phyloP scores from a whole-genome alignment of 1,139 yeast genomes.

The Blastobotrys persicus region DNA sequence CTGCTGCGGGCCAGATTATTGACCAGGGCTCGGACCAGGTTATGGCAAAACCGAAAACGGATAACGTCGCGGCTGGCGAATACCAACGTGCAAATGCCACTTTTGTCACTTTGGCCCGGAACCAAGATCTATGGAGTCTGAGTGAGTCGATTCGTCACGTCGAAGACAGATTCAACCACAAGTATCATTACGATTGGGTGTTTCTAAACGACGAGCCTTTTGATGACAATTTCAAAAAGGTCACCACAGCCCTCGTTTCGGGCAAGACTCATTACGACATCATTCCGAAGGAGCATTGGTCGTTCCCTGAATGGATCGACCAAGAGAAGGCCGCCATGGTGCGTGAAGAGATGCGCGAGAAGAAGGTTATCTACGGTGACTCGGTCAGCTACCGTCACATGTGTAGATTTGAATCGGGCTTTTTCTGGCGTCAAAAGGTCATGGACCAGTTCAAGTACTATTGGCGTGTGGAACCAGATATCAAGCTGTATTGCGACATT shows the following conservation, averaged over 20 bases:
- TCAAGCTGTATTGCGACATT: conserved; percentile 75
- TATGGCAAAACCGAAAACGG: too few species aligned
- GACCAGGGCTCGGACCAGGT: conserved; percentile 7
- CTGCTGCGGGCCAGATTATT: neutral
- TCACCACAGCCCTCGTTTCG: conserved; percentile 48
- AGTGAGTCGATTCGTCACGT: conserved; percentile 59
- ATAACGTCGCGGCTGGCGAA: too few species aligned
- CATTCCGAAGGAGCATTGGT: conserved; percentile 72
- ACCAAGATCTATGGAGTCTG: conserved; percentile 59
- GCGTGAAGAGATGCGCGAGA: conserved; percentile 49
- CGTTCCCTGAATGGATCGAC: conserved; percentile 70
- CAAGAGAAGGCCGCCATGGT: conserved; percentile 54
- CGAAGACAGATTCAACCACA: conserved; percentile 68
- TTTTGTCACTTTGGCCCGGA: conserved; percentile 70
- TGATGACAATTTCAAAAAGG: conserved; percentile 49
- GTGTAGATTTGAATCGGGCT: conserved; percentile 94
- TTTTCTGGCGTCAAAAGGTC: conserved; percentile 77
- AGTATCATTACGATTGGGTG: conserved; percentile 74
- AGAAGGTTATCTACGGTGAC: conserved; percentile 61
- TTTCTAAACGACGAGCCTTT: conserved; percentile 67
- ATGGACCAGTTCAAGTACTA: conserved; percentile 77
- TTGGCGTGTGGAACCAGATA: conserved; percentile 97
- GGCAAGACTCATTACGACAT: conserved; percentile 65
- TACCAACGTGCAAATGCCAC: conserved; percentile 49
- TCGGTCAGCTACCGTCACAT: conserved; percentile 72